A percentile compares a stretch with the other conserved stretches of the same genome.
phyloP scores from a whole-genome alignment of 2,329 filamentous ascomycete species.

The Nectriaceae sp. region DNA sequence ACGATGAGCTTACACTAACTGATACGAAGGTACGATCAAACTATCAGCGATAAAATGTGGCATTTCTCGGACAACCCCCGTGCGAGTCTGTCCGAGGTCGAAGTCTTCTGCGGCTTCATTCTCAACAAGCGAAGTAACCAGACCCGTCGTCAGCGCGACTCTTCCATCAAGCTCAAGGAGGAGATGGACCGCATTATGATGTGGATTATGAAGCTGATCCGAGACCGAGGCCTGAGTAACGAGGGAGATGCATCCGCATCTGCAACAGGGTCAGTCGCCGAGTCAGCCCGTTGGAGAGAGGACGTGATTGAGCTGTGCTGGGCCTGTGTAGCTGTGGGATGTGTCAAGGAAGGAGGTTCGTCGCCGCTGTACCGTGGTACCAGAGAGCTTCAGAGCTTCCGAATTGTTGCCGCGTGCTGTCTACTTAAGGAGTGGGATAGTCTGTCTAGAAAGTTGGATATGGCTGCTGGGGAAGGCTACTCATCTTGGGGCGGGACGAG shows the following conservation, averaged over 20 bases:
- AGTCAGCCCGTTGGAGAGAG: constrained; percentile 17
- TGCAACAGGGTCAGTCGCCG: constrained; percentile 3
- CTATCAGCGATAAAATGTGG: constrained; percentile 42
- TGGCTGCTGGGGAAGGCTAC: no score
- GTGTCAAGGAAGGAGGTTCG: constrained; percentile 8
- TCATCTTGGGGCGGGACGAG: no score
- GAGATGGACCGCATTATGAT: constrained; percentile 50
- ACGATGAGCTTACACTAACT: constrained; percentile 19
- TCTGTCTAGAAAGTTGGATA: constrained; percentile 9
- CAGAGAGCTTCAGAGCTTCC: constrained; percentile 40
- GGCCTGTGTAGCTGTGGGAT: constrained; percentile 36
- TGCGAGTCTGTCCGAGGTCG: constrained; percentile 48
- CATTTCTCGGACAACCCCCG: constrained; percentile 49
- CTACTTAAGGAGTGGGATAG: constrained; percentile 29
- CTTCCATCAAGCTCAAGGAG: constrained; percentile 52
- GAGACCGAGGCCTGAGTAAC: constrained; percentile 18
- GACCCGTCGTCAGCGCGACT: constrained; percentile 52
- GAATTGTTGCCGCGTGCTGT: constrained; percentile 40
- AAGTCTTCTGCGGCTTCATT: constrained; percentile 59
- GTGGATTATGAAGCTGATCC: constrained; percentile 40
- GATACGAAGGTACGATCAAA: constrained; percentile 46
- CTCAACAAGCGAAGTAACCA: constrained; percentile 52
- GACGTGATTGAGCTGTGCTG: constrained; percentile 36
- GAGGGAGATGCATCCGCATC: constrained; percentile 13
- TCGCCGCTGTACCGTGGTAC: constrained; percentile 17